phyloP scores from a whole-genome alignment of 805 yeast species.

The Starmerella stigmatis region DNA sequence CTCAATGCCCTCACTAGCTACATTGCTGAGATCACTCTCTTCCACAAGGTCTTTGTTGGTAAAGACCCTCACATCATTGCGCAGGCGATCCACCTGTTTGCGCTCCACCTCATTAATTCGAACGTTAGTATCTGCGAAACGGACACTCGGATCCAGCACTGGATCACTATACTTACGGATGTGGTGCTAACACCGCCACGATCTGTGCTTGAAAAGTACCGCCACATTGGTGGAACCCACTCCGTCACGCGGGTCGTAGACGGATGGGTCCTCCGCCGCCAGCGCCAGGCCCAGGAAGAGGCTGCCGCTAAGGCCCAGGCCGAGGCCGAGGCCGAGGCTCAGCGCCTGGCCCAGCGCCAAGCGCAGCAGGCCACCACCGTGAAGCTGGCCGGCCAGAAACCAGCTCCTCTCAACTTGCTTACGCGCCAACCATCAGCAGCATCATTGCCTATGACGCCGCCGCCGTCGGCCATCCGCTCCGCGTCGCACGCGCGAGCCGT shows the following conservation, averaged over 20 bases:
- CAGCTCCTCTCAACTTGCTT: constrained; percentile 11
- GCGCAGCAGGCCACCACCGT: background rate
- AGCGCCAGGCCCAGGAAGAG: constrained; percentile 26
- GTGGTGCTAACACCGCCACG: constrained; percentile 31
- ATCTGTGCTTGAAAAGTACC: constrained; percentile 34
- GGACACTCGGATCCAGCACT: constrained; percentile 28
- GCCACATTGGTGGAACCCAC: constrained; percentile 24
- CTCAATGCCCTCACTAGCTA: constrained; percentile 28
- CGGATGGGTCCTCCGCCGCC: constrained; percentile 28
- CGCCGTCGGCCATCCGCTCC: constrained; percentile 29
- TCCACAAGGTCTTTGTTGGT: constrained; percentile 30
- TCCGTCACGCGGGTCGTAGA: constrained; percentile 30
- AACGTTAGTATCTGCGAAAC: constrained; percentile 10
- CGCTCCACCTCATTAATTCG: constrained; percentile 25
- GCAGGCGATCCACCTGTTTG: constrained; percentile 28
- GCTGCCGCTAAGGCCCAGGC: constrained; percentile 18
- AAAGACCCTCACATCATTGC: constrained; percentile 29
- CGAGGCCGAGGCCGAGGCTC: constrained; percentile 12
- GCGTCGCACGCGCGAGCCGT: constrained; percentile 17
- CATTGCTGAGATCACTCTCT: constrained; percentile 32
- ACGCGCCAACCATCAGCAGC: constrained; percentile 16
- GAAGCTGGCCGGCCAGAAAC: constrained; percentile 22
- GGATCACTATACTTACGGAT: constrained; percentile 27
- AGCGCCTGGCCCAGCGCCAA: constrained; percentile 1
- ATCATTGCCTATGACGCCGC: constrained; percentile 29